Evolutionary conservation across 2,329 filamentous ascomycete species (phyloP).

Genomic region (Talaromyces sp.): DNA sequence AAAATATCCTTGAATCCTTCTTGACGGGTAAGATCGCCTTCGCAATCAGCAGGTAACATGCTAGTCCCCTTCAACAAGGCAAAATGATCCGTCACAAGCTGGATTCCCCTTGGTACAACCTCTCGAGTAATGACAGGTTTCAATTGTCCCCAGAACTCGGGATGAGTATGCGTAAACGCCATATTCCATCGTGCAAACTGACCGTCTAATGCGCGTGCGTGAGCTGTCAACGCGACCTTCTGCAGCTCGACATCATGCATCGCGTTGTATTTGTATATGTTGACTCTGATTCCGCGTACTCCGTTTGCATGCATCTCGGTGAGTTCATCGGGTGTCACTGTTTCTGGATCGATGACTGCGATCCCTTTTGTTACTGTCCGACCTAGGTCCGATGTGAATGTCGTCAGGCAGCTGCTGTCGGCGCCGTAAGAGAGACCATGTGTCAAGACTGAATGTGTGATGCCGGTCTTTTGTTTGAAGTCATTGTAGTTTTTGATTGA

Average conservation of each 20-base stretch:
- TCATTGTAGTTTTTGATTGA: conserved; percentile 27
- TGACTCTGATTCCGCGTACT: conserved; percentile 40
- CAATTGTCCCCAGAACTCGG: conserved; percentile 34
- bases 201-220: conserved; percentile 27
- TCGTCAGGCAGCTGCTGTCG: conserved; percentile 37
- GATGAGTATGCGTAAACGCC: conserved; percentile 35
- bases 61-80: conserved; percentile 39
- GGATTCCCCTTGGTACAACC: conserved; percentile 22
- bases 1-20: conserved; percentile 35
- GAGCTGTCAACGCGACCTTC: conserved; percentile 33
- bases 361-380: conserved; percentile 29
- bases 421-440: conserved; percentile 44
- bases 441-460: conserved; percentile 40
- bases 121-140: conserved; percentile 25
- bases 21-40: conserved; percentile 29
- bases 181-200: conserved; percentile 31
- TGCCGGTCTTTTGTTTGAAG: conserved; percentile 29
- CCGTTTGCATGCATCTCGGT: conserved; percentile 30
- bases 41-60: conserved; percentile 29
- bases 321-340: conserved; percentile 24
- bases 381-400: conserved; percentile 34
- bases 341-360: conserved; percentile 35
- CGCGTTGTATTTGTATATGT: conserved; percentile 40
- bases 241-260: conserved; percentile 42
- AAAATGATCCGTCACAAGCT: conserved; percentile 43